Base-by-base conservation (phyloP, 768 basidiomycete genomes). In the Panus rudis region DNA sequence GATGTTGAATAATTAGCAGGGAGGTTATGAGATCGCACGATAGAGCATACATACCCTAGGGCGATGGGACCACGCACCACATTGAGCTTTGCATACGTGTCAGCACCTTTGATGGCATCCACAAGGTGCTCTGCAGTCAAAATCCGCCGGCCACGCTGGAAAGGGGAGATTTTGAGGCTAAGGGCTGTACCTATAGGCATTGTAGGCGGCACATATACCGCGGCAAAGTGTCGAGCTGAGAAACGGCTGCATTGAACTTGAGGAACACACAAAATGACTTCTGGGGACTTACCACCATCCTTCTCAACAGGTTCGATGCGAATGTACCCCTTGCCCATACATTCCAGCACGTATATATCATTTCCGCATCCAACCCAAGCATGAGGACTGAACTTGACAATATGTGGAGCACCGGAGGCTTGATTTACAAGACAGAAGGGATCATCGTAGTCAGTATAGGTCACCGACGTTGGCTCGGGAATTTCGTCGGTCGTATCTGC, bases 291-390 rank as follows among this genome's bases (percentile, higher is more conserved):
- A n/a, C n/a, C n/a, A 69, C 71, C 63, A 54, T 63, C 59, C 40
- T 55, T 66, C 38, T 63, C 42, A 1, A 59, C 53, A 3, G 68
- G 72, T 45, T 79, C 75, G 12, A 92, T 67, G 31, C 79, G 77
- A 39, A 92, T 65, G 52, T 73, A 70, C 2, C 89, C 88, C 48
- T 72, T 74, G 11, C 76, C 77, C n/a, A 87, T 60, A 48, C 81
- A 80, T 55, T 89, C 84, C 2, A 93, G 67, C 6, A 93, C 74
- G 59, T 83, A 86, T 13, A 77, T 60, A 26, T 79, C 72, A 3
- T 69, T 66, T 6, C 90, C 87, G 52, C 86, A 89, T 3, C 78
- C 77, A 6, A 94, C 82, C 92, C 92, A 92, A 4, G 84, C 76
- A 50, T 76, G 70, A 16, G 54, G 62, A 49, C 79, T 90, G 30